Percentiles rank a stretch among this genome's conserved stretches.
phyloP scores from a whole-genome alignment of 129 eudicot species.

The Helianthus annuus region DNA sequence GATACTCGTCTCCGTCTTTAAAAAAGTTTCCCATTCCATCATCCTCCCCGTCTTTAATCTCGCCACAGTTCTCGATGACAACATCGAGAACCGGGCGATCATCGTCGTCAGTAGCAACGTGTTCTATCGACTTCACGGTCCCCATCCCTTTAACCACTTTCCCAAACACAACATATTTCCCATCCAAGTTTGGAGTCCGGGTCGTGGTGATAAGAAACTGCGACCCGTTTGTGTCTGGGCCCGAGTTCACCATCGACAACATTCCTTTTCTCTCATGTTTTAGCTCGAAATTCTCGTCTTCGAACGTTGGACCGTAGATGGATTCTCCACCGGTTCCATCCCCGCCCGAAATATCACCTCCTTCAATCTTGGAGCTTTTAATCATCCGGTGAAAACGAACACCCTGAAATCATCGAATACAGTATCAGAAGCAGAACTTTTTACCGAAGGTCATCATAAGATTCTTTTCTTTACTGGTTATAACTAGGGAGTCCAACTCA shows the following conservation, averaged over 20 bases:
- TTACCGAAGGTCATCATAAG: too few species aligned
- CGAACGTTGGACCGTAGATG: conserved; percentile 74
- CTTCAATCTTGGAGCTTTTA: conserved; percentile 77
- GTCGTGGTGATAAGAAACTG: conserved; percentile 87
- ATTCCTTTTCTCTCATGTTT: conserved; percentile 98
- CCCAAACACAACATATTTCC: conserved; percentile 91
- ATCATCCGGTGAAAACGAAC: conserved; percentile 73
- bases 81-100: conserved; percentile 70
- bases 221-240: conserved; percentile 84
- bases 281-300: conserved; percentile 78
- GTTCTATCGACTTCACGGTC: conserved; percentile 82
- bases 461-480: too few species aligned
- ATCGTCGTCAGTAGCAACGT: conserved; percentile 61
- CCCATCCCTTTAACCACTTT: conserved; percentile 92
- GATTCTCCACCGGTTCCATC: conserved; percentile 95
- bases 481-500: too few species aligned
- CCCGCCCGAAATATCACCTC: conserved; percentile 85
- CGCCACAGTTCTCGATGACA: conserved; percentile 79
- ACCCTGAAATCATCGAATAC: conserved; percentile 53
- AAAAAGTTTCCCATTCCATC: conserved; percentile 79
- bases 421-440: not conserved
- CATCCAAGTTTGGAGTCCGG: conserved; percentile 87
- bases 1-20: conserved; percentile 83
- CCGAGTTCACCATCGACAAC: conserved; percentile 89
- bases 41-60: conserved; percentile 78